phyloP scores from a whole-genome alignment of 192 early-diverging fungal genomes.

The Entomortierella chlamydospora region DNA sequence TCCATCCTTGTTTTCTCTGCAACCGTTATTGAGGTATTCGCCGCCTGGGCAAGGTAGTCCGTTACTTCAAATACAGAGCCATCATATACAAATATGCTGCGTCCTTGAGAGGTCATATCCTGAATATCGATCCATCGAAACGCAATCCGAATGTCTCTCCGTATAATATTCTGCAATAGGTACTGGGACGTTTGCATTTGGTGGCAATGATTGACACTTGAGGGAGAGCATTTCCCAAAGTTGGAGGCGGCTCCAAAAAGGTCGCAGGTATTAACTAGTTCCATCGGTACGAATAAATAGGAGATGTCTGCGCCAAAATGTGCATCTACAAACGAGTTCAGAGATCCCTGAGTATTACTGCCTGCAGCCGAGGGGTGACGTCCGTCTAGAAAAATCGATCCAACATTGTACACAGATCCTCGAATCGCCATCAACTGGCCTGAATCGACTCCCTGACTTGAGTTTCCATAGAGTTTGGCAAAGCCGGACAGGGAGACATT shows the following conservation, averaged over 20 bases:
- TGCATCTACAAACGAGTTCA: slow-evolving; percentile 6
- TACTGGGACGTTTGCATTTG: background rate
- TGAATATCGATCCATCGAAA: slow-evolving; percentile 15
- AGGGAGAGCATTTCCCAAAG: slow-evolving; percentile 21
- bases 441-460: background rate
- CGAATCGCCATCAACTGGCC: slow-evolving; percentile 8
- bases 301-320: slow-evolving; percentile 16
- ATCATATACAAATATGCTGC: slow-evolving; percentile 17
- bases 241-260: slow-evolving; percentile 15
- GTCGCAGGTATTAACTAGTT: slow-evolving; percentile 1
- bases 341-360: background rate
- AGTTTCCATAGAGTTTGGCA: slow-evolving; percentile 5
- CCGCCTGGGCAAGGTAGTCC: slow-evolving; percentile 20
- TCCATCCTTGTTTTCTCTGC: slow-evolving; percentile 20
- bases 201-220: slow-evolving; percentile 19
- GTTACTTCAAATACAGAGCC: slow-evolving; percentile 33
- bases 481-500: slow-evolving; percentile 6
- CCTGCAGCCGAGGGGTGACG: slow-evolving; percentile 1
- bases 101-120: background rate
- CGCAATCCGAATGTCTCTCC: slow-evolving; percentile 11
- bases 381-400: background rate
- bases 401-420: slow-evolving; percentile 20
- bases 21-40: background rate
- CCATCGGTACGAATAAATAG: slow-evolving; percentile 9
- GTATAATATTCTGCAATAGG: background rate